Base-by-base conservation (phyloP, 139 green algal species). In the Coelastrella sp. region DNA sequence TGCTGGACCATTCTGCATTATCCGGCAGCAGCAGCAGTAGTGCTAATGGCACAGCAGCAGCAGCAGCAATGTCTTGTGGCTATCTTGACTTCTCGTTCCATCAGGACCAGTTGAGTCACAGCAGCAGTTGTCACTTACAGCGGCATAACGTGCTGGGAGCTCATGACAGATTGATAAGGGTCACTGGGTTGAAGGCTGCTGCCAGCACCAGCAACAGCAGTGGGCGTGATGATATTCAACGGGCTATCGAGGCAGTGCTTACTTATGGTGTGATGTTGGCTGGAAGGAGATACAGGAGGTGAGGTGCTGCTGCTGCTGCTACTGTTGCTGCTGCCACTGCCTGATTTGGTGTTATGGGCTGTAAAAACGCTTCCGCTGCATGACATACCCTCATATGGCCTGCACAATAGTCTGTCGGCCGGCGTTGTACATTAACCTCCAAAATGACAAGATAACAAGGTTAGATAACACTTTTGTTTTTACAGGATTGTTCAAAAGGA, bases 181-280 rank as follows among this genome's bases (percentile, higher is more conserved):
- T 81, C 4, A n/a, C n/a, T n/a, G n/a, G n/a, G n/a, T n/a, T n/a
- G n/a, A n/a, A n/a, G n/a, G 64, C 64, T 41, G 48, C 62, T 71
- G 62, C n/a, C 3, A 32, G 21, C 51, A 30, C 21, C 51, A 34
- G 51, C 51, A 51, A 34, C 74, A 69, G 74, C 51, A 38, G 51
- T 43, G 27, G 74, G 32, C 35, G 45, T 64, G 40, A 27, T 63
- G 41, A 23, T 2, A 32, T 8, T 50, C 0, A 15, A 32, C 48
- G 35, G 25, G 50, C 74, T 7, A 23, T 68, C 50, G 21, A 68
- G 6, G 34, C 15, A 25, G 50, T 69, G 51, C 34, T 81, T 1
- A 81, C 51, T 37, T 17, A 81, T 51, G 74, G 74, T 2, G 74
- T 81, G 4, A 45, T 81, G 50, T 27, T 81, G 74, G 74, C 74